Base-by-base conservation (phyloP, 1,284 basidiomycete species). In the Fomes fomentarius region DNA sequence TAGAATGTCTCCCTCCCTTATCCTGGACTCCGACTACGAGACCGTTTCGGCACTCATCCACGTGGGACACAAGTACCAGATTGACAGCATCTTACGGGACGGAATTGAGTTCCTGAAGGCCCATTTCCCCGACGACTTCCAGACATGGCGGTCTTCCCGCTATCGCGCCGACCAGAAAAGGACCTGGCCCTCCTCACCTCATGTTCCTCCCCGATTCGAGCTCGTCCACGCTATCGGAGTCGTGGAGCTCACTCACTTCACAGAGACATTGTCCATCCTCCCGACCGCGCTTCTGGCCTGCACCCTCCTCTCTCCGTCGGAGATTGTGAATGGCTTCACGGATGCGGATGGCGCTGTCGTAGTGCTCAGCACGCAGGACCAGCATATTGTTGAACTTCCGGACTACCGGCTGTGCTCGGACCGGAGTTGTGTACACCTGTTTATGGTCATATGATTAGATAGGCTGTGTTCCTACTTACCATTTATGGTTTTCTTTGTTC, bases 121-220 rank as follows among this genome's bases (percentile, higher is more conserved):
- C 3, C 30, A 12, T 21, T 56, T 30, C 44, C 21, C 48, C 14
- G 17, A 25, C 25, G 35, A 38, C 25, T 39, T 47, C 17, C 11
- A 19, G 10, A n/a, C 33, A 10, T 38, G 15, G 25, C n/a, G n/a
- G n/a, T n/a, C n/a, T n/a, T n/a, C n/a, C n/a, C n/a, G n/a, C n/a
- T n/a, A n/a, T n/a, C n/a, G n/a, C n/a, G n/a, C n/a, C n/a, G n/a
- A n/a, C n/a, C n/a, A n/a, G n/a, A n/a, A n/a, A n/a, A n/a, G n/a
- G n/a, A 15, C 26, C 3, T 6, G 25, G 11, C 11, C 4, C 31
- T 33, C 31, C 10, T 11, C 28, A 2, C 11, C 19, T 48, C 11
- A 50, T 34, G n/a, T 49, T 33, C 39, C 89, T 12, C 12, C 9
- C 2, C 21, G 41, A n/a, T 43, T 10, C 14, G 15, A 43, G 10